Conservation (phyloP, 179 eudicot species). For the Silene noctiflora region DNA sequence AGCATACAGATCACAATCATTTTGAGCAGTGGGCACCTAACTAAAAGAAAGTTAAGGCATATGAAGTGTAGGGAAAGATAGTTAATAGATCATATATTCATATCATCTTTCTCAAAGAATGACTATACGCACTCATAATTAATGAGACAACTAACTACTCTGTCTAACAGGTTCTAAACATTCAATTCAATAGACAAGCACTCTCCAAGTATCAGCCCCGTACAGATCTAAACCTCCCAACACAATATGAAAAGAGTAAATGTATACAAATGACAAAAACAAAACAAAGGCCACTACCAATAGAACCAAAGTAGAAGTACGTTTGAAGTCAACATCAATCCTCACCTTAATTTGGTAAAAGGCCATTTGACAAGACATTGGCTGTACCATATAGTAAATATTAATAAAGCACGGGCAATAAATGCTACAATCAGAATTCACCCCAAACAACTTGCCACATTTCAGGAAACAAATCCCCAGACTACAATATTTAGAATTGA, state of each 20-base stretch:
- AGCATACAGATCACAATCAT: not conserved
- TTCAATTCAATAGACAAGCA: not conserved
- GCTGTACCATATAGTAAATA: not conserved
- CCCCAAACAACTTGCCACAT: not conserved
- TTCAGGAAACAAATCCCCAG: not conserved
- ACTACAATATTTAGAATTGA: not conserved
- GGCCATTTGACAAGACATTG: not conserved
- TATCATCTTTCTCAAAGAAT: not conserved
- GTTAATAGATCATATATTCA: not conserved
- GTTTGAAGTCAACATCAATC: conserved; percentile 1
- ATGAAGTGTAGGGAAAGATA: not conserved
- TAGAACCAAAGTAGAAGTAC: not conserved
- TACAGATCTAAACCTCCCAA: not conserved
- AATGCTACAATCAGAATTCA: not conserved
- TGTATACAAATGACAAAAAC: not conserved
- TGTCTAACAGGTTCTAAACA: not conserved
- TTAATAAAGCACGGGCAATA: not conserved
- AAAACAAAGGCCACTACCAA: not conserved
- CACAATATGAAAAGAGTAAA: not conserved
- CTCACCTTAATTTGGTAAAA: not conserved
- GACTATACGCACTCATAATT: not conserved
- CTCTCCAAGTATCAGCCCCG: not conserved
- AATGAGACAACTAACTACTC: not conserved
- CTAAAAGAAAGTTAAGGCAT: not conserved
- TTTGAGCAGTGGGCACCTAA: conserved; percentile 8